Percentiles rank a stretch among this genome's conserved stretches.
Evolutionary conservation across 805 yeast genomes (phyloP).

Genomic region (Jamesozyma rosinii): DNA sequence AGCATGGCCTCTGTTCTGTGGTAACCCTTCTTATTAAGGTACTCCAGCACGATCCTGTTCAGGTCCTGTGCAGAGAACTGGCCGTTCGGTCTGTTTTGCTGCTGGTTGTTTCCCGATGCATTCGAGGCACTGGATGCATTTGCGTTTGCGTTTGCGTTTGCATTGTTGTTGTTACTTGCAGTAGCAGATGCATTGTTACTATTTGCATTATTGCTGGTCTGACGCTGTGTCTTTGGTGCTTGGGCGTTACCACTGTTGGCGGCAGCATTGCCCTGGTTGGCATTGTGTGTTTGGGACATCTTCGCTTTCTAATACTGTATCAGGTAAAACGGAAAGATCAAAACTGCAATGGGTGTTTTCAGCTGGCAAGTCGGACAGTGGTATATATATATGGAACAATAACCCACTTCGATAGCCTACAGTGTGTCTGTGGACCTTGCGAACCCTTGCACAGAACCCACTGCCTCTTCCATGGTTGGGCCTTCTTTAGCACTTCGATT

Average conservation of each 20-base stretch:
- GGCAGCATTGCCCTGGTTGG: neutral
- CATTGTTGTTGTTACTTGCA: neutral
- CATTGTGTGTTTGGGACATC: neutral
- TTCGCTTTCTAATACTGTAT: neutral
- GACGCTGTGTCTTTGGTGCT: neutral
- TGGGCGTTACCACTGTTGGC: neutral
- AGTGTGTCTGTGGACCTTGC: no score
- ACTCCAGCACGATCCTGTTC: constrained; percentile 86
- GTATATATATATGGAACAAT: no score
- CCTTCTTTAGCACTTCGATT: neutral
- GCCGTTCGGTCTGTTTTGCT: constrained; percentile 12
- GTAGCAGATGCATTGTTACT: neutral
- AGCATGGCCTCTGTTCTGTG: constrained; percentile 90
- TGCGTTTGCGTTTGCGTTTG: neutral
- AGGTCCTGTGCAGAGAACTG: constrained; percentile 71
- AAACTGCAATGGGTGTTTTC: no score
- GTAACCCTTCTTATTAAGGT: constrained; percentile 86
- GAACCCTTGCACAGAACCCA: no score
- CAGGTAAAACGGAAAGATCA: no score
- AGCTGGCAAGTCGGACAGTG: no score
- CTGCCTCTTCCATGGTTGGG: neutral
- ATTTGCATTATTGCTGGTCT: neutral
- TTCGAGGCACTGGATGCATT: neutral
- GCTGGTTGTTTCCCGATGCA: constrained; percentile 1
- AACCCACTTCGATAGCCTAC: no score